Evolutionary conservation across 2,329 filamentous ascomycete genomes (phyloP).

Genomic region (Neurospora crassa): DNA sequence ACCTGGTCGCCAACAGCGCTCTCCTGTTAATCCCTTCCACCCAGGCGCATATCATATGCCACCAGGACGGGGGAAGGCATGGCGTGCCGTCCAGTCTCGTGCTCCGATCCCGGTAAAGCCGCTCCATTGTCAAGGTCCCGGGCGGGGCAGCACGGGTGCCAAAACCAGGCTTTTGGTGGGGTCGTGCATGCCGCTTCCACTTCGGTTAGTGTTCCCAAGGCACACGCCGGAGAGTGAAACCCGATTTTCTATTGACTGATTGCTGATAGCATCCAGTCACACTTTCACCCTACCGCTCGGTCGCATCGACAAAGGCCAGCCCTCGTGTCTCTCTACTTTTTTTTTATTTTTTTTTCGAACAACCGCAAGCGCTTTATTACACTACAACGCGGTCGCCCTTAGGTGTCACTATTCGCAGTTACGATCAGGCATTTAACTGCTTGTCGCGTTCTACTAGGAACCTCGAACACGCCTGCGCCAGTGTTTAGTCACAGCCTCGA

Average conservation of each 20-base stretch:
- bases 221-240: neutral
- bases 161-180: neutral
- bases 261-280: neutral
- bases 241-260: neutral
- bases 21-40: neutral
- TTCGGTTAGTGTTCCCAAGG: neutral
- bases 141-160: neutral
- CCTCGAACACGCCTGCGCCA: neutral
- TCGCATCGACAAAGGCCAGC: neutral
- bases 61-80: neutral
- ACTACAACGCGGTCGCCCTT: neutral
- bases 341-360: neutral
- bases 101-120: neutral
- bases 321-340: neutral
- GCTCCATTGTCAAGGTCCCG: neutral
- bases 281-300: neutral
- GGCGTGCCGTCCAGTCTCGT: neutral
- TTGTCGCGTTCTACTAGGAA: conserved; percentile 1
- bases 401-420: neutral
- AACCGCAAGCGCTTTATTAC: neutral
- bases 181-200: neutral
- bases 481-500: neutral
- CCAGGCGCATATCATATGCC: neutral
- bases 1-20: neutral
- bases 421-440: neutral